phyloP scores from a whole-genome alignment of 257 asterid genomes.

The Plantago elongata region DNA sequence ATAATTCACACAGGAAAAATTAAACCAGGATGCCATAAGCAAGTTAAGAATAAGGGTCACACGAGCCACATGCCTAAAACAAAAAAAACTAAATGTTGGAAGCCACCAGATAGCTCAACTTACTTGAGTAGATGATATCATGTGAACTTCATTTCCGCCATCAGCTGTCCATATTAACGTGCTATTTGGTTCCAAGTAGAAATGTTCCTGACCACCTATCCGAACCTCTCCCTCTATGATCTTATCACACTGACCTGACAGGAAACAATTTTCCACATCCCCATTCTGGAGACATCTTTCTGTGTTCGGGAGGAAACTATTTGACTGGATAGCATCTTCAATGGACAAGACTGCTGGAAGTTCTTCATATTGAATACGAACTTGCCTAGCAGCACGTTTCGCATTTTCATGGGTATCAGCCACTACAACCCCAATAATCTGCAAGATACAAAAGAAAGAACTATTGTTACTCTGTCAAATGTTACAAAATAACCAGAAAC shows the following conservation, averaged over 20 bases:
- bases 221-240: slow-evolving; percentile 80
- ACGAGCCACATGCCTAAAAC: background rate
- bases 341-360: slow-evolving; percentile 78
- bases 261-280: slow-evolving; percentile 64
- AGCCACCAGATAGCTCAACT: slow-evolving; percentile 13
- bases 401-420: slow-evolving; percentile 98
- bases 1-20: no score
- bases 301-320: slow-evolving; percentile 77
- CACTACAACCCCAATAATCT: slow-evolving; percentile 90
- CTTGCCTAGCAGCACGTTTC: slow-evolving; percentile 78
- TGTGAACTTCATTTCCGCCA: slow-evolving; percentile 92
- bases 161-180: slow-evolving; percentile 83
- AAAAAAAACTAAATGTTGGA: background rate
- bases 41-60: background rate
- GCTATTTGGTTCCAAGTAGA: slow-evolving; percentile 90
- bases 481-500: slow-evolving; percentile 8
- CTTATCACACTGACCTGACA: slow-evolving; percentile 69
- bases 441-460: slow-evolving; percentile 24
- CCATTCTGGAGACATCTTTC: slow-evolving; percentile 62
- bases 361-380: slow-evolving; percentile 69
- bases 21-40: background rate
- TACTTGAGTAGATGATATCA: slow-evolving; percentile 98
- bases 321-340: slow-evolving; percentile 65
- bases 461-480: slow-evolving; percentile 6
- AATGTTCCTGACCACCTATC: slow-evolving; percentile 96